Evolutionary conservation across 805 yeast species (phyloP).

Genomic region (Yamadazyma phyllophila): DNA sequence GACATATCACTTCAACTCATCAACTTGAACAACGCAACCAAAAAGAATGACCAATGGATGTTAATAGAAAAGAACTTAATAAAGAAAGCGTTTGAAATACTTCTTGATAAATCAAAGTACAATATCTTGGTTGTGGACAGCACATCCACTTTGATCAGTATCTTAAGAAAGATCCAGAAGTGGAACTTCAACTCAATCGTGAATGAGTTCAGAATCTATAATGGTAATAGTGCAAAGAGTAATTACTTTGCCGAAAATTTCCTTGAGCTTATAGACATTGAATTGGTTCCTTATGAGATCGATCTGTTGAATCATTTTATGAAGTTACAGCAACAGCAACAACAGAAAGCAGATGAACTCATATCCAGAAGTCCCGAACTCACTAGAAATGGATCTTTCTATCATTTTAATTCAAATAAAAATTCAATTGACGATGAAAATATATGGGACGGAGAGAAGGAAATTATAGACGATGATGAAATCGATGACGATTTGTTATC

Average conservation of each 20-base stretch:
- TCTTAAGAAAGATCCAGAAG: constrained; percentile 76
- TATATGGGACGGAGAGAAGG: constrained; percentile 21
- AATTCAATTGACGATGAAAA: constrained; percentile 18
- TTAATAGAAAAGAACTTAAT: constrained; percentile 65
- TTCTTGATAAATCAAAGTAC: constrained; percentile 62
- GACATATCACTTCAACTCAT: constrained; percentile 13
- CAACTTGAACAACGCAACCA: constrained; percentile 21
- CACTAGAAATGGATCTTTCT: constrained; percentile 7
- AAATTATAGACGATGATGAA: constrained; percentile 38
- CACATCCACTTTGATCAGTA: constrained; percentile 75
- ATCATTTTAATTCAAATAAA: constrained; percentile 4
- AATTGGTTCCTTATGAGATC: constrained; percentile 42
- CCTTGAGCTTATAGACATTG: constrained; percentile 66
- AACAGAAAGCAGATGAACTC: background rate
- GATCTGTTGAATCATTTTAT: constrained; percentile 26
- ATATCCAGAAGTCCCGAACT: constrained; percentile 12
- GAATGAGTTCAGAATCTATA: constrained; percentile 76
- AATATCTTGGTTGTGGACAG: constrained; percentile 77
- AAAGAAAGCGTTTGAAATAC: constrained; percentile 59
- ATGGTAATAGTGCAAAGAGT: constrained; percentile 46
- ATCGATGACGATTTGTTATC: constrained; percentile 47
- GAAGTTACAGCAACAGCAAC: constrained; percentile 16
- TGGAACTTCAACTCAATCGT: constrained; percentile 87
- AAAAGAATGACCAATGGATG: constrained; percentile 66
- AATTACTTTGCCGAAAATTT: constrained; percentile 81